A percentile compares a stretch with the other conserved stretches of the same genome.
These are phyloP conservation scores for Helichrysum umbraculigerum DNA, from an alignment of 129 eudicot genomes.

Conservation along the genomic window DNA sequence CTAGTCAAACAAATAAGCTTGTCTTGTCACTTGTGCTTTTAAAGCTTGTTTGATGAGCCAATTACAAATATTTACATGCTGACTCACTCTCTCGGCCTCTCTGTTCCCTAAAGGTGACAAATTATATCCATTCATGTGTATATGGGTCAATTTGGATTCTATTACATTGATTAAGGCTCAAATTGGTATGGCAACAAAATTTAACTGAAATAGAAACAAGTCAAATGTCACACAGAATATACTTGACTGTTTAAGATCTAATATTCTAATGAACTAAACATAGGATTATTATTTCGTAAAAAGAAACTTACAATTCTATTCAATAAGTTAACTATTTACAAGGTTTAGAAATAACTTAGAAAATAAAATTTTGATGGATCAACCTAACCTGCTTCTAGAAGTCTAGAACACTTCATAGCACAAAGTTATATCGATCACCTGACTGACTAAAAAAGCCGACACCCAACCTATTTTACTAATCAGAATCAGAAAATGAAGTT, in stretches of 20 bases:
- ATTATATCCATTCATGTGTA: not conserved
- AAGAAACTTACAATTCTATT: no score
- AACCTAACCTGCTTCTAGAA: not conserved
- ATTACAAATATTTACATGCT: not conserved
- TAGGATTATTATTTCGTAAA: not conserved
- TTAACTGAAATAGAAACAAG: not conserved
- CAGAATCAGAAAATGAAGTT: not conserved
- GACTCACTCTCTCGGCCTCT: not conserved
- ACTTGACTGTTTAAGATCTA: not conserved
- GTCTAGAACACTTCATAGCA: not conserved
- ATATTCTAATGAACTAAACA: not conserved
- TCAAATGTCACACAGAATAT: not conserved
- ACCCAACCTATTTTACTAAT: not conserved
- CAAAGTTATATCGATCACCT: not conserved
- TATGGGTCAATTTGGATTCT: not conserved
- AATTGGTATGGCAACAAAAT: not conserved
- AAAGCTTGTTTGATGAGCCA: not conserved
- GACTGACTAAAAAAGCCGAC: not conserved
- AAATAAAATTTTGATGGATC: not conserved
- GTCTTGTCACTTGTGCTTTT: not conserved
- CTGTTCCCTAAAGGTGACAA: not conserved
- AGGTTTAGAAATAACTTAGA: not conserved
- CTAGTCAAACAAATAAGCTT: not conserved
- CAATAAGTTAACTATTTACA: not conserved
- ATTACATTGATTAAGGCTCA: not conserved